phyloP scores from a whole-genome alignment of 2,329 filamentous ascomycete species.

The Phialocephala sp. region DNA sequence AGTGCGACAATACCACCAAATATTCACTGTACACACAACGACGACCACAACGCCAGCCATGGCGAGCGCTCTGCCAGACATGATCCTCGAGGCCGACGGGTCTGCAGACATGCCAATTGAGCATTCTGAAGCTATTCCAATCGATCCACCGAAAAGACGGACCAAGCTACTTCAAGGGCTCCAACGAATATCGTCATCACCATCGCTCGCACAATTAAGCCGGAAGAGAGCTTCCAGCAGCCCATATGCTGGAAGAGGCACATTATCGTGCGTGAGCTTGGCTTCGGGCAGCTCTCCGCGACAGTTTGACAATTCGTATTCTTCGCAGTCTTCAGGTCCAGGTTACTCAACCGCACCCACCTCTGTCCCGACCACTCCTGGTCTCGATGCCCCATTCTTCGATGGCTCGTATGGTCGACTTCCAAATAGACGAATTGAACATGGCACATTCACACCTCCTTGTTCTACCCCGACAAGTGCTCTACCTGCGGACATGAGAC shows the following conservation, averaged over 20 bases:
- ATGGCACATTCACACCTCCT: conserved; percentile 27
- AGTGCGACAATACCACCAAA: neutral
- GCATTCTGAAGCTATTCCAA: conserved; percentile 38
- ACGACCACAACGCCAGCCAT: conserved; percentile 23
- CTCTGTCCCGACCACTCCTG: conserved; percentile 38
- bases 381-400: conserved; percentile 36
- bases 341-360: conserved; percentile 42
- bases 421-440: conserved; percentile 32
- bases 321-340: conserved; percentile 33
- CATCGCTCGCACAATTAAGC: conserved; percentile 40
- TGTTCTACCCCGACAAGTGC: conserved; percentile 35
- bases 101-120: conserved; percentile 30
- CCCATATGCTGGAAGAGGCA: conserved; percentile 40
- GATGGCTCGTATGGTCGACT: conserved; percentile 33
- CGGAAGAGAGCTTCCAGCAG: conserved; percentile 40
- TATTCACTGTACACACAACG: neutral
- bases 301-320: conserved; percentile 37
- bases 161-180: conserved; percentile 41
- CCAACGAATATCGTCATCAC: conserved; percentile 45
- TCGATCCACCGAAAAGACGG: conserved; percentile 40
- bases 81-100: conserved; percentile 29
- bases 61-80: conserved; percentile 34
- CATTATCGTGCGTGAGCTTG: conserved; percentile 42
- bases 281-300: conserved; percentile 36
- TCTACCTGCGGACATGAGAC: conserved; percentile 32